These are phyloP conservation scores for Nicotiana paniculata DNA, from an alignment of 257 asterid genomes.

Conservation along the genomic window DNA sequence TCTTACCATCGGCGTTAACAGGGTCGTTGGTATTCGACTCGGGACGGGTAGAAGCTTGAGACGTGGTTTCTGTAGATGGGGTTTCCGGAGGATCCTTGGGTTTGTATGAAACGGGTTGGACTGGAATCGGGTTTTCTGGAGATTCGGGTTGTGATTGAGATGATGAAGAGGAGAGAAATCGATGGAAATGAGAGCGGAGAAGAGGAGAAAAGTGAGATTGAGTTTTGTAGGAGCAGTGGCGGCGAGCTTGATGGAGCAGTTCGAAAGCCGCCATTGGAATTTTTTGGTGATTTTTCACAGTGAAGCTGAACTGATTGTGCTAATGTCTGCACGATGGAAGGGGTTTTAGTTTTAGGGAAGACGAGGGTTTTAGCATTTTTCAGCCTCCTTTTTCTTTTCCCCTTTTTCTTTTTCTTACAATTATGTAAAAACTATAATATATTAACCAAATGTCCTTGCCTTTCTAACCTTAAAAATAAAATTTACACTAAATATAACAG, in stretches of 20 bases:
- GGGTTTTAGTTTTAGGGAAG: neutral
- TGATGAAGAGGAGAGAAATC: constrained; percentile 32
- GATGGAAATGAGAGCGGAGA: constrained; percentile 24
- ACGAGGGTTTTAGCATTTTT: neutral
- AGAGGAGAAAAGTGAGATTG: constrained; percentile 24
- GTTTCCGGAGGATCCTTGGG: constrained; percentile 37
- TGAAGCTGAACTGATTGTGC: neutral
- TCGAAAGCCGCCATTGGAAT: constrained; percentile 56
- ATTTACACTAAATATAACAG: no score
- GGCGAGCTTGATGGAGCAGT: constrained; percentile 43
- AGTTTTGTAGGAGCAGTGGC: constrained; percentile 31
- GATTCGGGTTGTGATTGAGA: constrained; percentile 23
- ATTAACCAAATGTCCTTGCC: no score
- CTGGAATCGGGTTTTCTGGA: constrained; percentile 28
- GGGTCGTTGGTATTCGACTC: constrained; percentile 13
- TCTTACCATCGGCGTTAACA: constrained; percentile 5
- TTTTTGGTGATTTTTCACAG: neutral
- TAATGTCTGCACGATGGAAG: neutral
- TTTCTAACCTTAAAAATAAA: no score
- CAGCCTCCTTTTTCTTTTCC: neutral
- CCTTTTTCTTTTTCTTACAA: no score
- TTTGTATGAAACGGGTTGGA: constrained; percentile 68
- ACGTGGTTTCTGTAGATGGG: neutral
- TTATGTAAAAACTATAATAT: no score
- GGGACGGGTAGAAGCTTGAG: neutral